phyloP scores from a whole-genome alignment of 257 asterid genomes.

The Przewalskia tangutica region DNA sequence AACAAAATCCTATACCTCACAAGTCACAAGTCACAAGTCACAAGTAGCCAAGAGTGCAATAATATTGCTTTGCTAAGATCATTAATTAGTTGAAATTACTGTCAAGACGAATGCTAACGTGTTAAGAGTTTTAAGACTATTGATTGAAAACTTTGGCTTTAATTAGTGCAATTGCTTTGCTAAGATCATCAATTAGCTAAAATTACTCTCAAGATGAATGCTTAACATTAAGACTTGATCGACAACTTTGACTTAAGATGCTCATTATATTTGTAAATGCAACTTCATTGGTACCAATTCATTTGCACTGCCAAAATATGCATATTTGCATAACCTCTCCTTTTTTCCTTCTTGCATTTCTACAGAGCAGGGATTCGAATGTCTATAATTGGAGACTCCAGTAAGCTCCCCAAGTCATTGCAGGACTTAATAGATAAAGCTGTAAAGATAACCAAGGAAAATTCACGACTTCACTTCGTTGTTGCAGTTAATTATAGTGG shows the following conservation, averaged over 20 bases:
- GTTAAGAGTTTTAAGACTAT: not conserved
- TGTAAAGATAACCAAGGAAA: slow-evolving; percentile 21
- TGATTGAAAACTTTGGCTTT: not conserved
- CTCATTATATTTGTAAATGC: not conserved
- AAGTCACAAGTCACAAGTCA: too few relatives aligned
- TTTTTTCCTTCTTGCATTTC: not conserved
- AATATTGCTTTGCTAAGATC: not conserved
- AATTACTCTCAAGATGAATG: not conserved
- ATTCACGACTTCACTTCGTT: slow-evolving; percentile 40
- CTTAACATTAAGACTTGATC: not conserved
- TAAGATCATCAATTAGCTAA: not conserved
- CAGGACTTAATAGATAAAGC: slow-evolving; percentile 16
- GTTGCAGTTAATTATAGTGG: slow-evolving; percentile 52
- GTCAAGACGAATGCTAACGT: not conserved
- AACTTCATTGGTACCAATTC: not conserved
- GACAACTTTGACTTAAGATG: not conserved
- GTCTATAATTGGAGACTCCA: slow-evolving; percentile 47
- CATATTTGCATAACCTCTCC: not conserved
- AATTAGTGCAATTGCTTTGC: not conserved
- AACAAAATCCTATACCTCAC: too few relatives aligned
- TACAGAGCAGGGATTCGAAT: slow-evolving; percentile 38
- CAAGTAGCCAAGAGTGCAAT: not conserved
- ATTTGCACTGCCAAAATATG: not conserved
- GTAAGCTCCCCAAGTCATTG: slow-evolving; percentile 33
- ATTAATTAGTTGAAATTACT: not conserved